Conservation (phyloP, 805 yeast genomes). For the Starmerella scarabaei region DNA sequence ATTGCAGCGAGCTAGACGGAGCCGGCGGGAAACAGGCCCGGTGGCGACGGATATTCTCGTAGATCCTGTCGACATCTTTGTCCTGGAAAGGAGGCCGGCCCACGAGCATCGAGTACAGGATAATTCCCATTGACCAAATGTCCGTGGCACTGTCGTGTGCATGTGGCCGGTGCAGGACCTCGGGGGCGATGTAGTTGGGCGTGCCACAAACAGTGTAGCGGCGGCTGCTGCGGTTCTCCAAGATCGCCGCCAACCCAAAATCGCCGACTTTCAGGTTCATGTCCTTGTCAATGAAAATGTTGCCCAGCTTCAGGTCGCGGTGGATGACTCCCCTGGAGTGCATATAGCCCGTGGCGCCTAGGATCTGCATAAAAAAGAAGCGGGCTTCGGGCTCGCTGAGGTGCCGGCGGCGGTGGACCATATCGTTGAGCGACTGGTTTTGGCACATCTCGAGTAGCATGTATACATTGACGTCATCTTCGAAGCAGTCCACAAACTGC, state of each 20-base stretch:
- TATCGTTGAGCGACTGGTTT: conserved; percentile 86
- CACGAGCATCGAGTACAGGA: conserved; percentile 80
- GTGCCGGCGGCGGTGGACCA: conserved; percentile 70
- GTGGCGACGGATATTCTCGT: conserved; percentile 75
- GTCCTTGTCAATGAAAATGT: conserved; percentile 82
- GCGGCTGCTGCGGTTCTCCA: conserved; percentile 56
- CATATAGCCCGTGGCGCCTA: conserved; percentile 88
- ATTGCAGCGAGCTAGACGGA: conserved; percentile 34
- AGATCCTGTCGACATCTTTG: conserved; percentile 81
- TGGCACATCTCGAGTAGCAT: conserved; percentile 90
- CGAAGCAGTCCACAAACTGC: conserved; percentile 89
- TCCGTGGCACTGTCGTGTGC: conserved; percentile 95
- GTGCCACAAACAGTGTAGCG: conserved; percentile 96
- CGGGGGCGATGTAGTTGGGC: conserved; percentile 98
- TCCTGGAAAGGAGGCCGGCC: conserved; percentile 99
- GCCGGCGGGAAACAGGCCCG: conserved; percentile 68
- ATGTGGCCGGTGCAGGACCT: conserved; percentile 51
- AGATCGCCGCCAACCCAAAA: conserved; percentile 95
- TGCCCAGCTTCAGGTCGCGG: conserved; percentile 90
- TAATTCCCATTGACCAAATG: conserved; percentile 95
- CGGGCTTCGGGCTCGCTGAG: conserved; percentile 87
- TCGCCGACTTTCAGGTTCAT: conserved; percentile 96
- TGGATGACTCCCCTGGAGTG: conserved; percentile 88
- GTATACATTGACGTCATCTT: conserved; percentile 89
- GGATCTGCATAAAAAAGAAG: conserved; percentile 75